These are phyloP conservation scores for Geosiphon pyriformis DNA, from an alignment of 192 early-diverging fungal species.

Conservation along the genomic window DNA sequence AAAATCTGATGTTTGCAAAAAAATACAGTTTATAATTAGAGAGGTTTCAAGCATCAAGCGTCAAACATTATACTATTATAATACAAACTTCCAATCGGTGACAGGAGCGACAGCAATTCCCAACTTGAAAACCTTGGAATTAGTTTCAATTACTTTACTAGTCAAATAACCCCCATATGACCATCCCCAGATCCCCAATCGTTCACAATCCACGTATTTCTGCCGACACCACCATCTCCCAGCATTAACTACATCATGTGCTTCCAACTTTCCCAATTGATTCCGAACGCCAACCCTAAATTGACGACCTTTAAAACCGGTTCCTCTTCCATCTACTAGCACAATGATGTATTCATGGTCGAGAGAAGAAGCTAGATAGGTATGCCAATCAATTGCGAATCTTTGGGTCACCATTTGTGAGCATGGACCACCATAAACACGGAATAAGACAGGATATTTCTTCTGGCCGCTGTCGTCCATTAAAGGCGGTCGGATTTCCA, in stretches of 20 bases:
- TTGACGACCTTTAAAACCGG: constrained; percentile 76
- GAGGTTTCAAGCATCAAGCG: too few relatives aligned
- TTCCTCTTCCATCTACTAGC: constrained; percentile 85
- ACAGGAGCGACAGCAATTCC: constrained; percentile 96
- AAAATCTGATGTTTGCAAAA: constrained; percentile 35
- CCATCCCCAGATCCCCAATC: constrained; percentile 96
- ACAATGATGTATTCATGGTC: constrained; percentile 64
- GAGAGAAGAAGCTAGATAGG: constrained; percentile 50
- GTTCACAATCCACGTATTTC: constrained; percentile 72
- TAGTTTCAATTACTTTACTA: constrained; percentile 75
- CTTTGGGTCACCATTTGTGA: constrained; percentile 72
- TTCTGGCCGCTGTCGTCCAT: constrained; percentile 60
- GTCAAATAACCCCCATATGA: constrained; percentile 91
- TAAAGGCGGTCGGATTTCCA: constrained; percentile 71
- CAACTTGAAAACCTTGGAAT: constrained; percentile 73
- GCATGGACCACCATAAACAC: constrained; percentile 83
- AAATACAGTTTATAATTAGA: too few relatives aligned
- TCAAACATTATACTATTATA: too few relatives aligned
- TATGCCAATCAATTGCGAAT: constrained; percentile 69
- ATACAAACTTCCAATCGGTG: constrained; percentile 76
- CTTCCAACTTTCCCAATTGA: constrained; percentile 77
- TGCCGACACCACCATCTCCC: constrained; percentile 60
- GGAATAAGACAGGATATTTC: constrained; percentile 84
- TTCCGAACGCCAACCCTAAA: constrained; percentile 72
- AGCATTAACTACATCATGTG: constrained; percentile 81